Evolutionary conservation across 164 flowering plant species (phyloP).

Genomic region (Liquidambar formosana): DNA sequence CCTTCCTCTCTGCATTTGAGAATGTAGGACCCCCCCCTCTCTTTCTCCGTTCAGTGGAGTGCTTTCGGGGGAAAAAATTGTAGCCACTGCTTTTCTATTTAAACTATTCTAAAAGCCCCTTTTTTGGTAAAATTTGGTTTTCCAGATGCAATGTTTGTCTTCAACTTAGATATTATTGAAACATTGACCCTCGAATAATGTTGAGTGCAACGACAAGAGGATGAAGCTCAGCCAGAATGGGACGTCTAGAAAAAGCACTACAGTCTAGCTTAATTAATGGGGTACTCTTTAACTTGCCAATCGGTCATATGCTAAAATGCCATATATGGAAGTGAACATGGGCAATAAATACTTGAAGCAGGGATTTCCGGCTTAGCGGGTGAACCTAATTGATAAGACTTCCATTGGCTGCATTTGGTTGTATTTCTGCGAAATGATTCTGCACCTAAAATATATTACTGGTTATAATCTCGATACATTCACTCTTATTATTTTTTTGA

Average conservation of each 20-base stretch:
- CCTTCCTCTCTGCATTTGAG: not conserved
- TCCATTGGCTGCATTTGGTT: too few species aligned
- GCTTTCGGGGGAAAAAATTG: not conserved
- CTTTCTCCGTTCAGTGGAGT: not conserved
- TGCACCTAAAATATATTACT: too few species aligned
- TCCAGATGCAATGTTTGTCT: too few species aligned
- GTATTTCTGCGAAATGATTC: too few species aligned
- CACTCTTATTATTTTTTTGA: too few species aligned
- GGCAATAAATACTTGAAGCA: not conserved
- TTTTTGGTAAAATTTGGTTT: not conserved
- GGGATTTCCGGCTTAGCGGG: not conserved
- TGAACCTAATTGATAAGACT: not conserved
- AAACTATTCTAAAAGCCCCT: conserved; percentile 1
- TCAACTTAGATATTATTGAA: not conserved
- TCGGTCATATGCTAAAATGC: not conserved
- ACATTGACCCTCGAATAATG: not conserved
- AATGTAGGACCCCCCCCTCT: not conserved
- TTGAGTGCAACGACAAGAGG: conserved; percentile 8
- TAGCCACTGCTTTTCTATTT: conserved; percentile 11
- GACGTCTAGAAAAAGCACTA: not conserved
- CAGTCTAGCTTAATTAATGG: too few species aligned
- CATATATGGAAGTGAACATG: not conserved
- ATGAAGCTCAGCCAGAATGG: not conserved
- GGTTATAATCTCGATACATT: too few species aligned
- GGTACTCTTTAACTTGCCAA: not conserved